These are phyloP conservation scores for Nicotiana attenuata DNA, from an alignment of 257 asterid genomes.

Conservation along the genomic window DNA sequence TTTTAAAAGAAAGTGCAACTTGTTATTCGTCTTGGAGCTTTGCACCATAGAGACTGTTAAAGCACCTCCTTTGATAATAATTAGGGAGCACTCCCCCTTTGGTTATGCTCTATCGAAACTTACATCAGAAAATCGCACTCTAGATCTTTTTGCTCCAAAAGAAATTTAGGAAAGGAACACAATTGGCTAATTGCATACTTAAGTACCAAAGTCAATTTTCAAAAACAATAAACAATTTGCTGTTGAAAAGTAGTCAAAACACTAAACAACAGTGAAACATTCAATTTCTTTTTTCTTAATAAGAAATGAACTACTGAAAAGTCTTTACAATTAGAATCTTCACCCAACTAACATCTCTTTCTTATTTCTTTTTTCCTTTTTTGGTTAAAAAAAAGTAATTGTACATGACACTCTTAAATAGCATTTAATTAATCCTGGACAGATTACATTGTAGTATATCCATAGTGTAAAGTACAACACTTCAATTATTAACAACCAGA, in stretches of 20 bases:
- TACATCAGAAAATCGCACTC: neutral
- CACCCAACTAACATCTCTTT: neutral
- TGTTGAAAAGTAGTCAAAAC: too few species aligned
- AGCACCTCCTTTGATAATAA: neutral
- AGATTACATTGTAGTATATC: neutral
- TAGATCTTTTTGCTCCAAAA: too few species aligned
- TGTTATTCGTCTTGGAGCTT: neutral
- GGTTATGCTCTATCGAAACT: neutral
- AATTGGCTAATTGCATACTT: too few species aligned
- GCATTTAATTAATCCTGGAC: neutral
- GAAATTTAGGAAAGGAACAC: too few species aligned
- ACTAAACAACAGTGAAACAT: too few species aligned
- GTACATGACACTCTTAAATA: neutral
- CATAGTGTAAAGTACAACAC: neutral
- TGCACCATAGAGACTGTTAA: neutral
- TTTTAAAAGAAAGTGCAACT: neutral
- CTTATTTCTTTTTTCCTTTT: neutral
- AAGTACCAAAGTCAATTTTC: too few species aligned
- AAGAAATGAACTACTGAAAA: neutral
- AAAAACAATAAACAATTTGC: too few species aligned
- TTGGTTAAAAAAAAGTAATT: neutral
- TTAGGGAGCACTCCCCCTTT: neutral
- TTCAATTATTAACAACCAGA: neutral
- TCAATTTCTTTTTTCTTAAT: neutral
- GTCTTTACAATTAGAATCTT: too few species aligned